Evolutionary conservation across 2,329 filamentous ascomycete species (phyloP), one percentile per base, ranked within the genome.

Genomic region (Fusarium nanum): DNA sequence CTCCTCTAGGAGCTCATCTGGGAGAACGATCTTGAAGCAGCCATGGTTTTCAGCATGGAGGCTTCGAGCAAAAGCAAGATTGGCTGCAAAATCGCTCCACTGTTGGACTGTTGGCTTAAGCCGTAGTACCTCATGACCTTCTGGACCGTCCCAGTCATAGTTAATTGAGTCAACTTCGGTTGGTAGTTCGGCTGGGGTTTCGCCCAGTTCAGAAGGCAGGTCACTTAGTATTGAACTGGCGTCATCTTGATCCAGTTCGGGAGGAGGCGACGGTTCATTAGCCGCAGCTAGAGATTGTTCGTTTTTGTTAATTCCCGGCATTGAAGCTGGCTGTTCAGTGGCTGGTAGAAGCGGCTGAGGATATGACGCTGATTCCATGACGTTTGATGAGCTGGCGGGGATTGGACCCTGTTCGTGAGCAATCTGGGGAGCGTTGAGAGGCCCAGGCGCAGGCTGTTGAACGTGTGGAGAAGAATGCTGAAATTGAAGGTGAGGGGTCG

Each of bases 11-110:
- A 81, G 67, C 44, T 74, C 73, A 10, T 71, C 55, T 4, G 80
- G 80, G 16, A 81, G 74, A 25, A 78, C 60, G 8, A 81, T 76
- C 66, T 81, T 81, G 71, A 81, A 81, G 74, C 80, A 81, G 28
- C 80, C 80, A 40, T 81, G 78, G 5, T 68, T 64, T 14, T 76
- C 71, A 23, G 77, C 79, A 20, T 78, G 75, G 3, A 76, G 76
- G 11, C 62, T 68, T 40, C 71, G 72, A 7, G 80, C 80, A 59
- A 77, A 77, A 20, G 75, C 67, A n/a, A 81, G 73, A 37, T 81
- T 72, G 20, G 77, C 66, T 5, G 80, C 75, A 34, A 81, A 81
- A 54, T 81, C 77, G 23, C 69, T 64, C 80, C 80, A 81, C 64
- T 81, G 80, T 25, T 74, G 64, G 7, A 64, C 50, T 1, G 78